phyloP scores from a whole-genome alignment of 345 rosid species.

The Excoecaria cochinchinensis region DNA sequence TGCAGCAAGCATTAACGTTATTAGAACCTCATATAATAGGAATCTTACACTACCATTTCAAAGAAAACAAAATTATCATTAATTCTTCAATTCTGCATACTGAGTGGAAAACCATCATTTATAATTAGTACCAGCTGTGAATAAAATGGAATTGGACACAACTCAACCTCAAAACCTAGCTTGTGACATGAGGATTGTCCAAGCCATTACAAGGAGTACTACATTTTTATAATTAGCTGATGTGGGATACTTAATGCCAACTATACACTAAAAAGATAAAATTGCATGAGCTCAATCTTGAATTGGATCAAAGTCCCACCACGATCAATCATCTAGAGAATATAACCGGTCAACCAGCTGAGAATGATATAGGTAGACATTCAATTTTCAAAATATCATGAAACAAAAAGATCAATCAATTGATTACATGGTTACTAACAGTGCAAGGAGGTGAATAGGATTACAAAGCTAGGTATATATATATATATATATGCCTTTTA shows the following conservation, averaged over 20 bases:
- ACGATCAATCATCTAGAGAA: not conserved
- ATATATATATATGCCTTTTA: too few species aligned
- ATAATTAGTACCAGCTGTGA: not conserved
- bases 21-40: slow-evolving; percentile 5
- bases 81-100: not conserved
- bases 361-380: not conserved
- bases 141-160: too few species aligned
- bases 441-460: too few species aligned
- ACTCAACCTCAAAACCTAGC: too few species aligned
- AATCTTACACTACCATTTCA: not conserved
- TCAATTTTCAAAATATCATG: not conserved
- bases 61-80: not conserved
- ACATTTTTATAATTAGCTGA: too few species aligned
- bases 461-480: too few species aligned
- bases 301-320: not conserved
- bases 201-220: too few species aligned
- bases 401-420: too few species aligned
- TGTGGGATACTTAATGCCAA: not conserved
- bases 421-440: too few species aligned
- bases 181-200: too few species aligned
- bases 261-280: not conserved
- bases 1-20: slow-evolving; percentile 28
- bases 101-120: not conserved
- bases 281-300: not conserved
- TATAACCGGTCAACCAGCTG: not conserved